A percentile compares a stretch with the other conserved stretches of the same genome.
Evolutionary conservation across 345 rosid genomes (phyloP).

Genomic region (Heritiera littoralis): DNA sequence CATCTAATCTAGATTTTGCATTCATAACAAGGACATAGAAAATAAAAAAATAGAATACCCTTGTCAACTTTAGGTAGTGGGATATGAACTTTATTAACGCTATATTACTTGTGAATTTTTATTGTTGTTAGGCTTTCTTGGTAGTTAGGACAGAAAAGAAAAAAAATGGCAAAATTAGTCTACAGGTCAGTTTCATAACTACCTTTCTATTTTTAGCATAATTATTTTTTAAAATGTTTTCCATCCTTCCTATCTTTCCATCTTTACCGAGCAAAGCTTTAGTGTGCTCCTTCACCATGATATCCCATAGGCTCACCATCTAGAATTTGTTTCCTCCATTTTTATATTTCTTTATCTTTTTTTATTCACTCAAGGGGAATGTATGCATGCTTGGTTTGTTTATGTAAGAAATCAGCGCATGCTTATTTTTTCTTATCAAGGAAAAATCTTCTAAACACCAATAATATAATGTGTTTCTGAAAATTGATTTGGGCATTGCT

Average conservation of each 20-base stretch:
- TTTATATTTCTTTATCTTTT: neutral
- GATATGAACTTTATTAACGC: neutral
- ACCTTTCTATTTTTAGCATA: neutral
- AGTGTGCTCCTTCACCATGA: neutral
- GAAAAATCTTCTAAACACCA: neutral
- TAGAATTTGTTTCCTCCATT: neutral
- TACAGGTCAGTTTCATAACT: neutral
- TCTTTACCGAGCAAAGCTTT: neutral
- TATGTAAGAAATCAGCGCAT: neutral
- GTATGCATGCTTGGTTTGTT: neutral
- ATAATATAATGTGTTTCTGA: neutral
- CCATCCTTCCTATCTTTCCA: neutral
- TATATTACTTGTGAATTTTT: neutral
- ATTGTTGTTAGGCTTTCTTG: neutral
- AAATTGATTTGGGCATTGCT: neutral
- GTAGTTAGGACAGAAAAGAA: neutral
- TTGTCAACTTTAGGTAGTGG: neutral
- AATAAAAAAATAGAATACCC: neutral
- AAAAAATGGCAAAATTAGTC: neutral
- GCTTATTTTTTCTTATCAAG: neutral
- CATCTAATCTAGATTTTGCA: neutral
- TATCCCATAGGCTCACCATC: neutral
- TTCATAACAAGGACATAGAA: neutral
- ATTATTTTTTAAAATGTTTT: neutral
- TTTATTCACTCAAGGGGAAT: neutral